phyloP scores from a whole-genome alignment of 352 stramenopile species.

The Phytophthora crassamura region DNA sequence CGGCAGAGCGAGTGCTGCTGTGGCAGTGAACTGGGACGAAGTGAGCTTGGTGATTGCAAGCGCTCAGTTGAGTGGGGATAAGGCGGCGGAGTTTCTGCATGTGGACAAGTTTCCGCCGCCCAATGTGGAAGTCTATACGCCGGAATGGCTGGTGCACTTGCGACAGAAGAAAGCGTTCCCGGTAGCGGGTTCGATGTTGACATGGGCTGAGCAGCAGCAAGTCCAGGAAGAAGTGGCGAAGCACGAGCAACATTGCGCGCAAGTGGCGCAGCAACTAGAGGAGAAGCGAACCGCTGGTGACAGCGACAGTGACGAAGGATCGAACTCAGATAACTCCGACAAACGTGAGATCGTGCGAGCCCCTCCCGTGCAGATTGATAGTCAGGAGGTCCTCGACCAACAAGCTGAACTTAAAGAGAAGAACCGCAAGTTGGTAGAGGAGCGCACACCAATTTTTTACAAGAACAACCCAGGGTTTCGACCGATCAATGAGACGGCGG shows the following conservation, averaged over 20 bases:
- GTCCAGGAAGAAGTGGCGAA: slow-evolving; percentile 34
- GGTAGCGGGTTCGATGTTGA: slow-evolving; percentile 25
- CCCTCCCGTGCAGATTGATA: slow-evolving; percentile 42
- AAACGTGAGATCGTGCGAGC: slow-evolving; percentile 52
- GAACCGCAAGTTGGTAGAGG: slow-evolving; percentile 62
- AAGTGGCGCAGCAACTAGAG: slow-evolving; percentile 28
- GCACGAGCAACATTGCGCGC: slow-evolving; percentile 35
- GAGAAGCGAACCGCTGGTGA: slow-evolving; percentile 24
- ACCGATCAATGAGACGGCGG: slow-evolving; percentile 43
- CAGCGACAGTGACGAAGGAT: slow-evolving; percentile 58
- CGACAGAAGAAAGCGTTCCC: slow-evolving; percentile 52
- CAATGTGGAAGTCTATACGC: slow-evolving; percentile 51
- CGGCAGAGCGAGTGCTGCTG: slow-evolving; percentile 5
- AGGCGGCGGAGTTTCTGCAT: slow-evolving; percentile 39
- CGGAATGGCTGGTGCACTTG: slow-evolving; percentile 73
- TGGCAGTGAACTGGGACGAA: slow-evolving; percentile 43
- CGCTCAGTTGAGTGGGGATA: slow-evolving; percentile 46
- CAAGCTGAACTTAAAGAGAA: slow-evolving; percentile 54
- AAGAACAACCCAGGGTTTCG: slow-evolving; percentile 76
- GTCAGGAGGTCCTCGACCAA: slow-evolving; percentile 44
- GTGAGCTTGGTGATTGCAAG: slow-evolving; percentile 63
- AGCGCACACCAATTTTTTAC: slow-evolving; percentile 74
- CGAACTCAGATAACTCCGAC: slow-evolving; percentile 44
- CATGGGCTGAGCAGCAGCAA: slow-evolving; percentile 51
- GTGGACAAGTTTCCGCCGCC: slow-evolving; percentile 41